These are phyloP conservation scores for Aspergillus calidoustus DNA, from an alignment of 2,329 filamentous ascomycete species.

Conservation along the genomic window DNA sequence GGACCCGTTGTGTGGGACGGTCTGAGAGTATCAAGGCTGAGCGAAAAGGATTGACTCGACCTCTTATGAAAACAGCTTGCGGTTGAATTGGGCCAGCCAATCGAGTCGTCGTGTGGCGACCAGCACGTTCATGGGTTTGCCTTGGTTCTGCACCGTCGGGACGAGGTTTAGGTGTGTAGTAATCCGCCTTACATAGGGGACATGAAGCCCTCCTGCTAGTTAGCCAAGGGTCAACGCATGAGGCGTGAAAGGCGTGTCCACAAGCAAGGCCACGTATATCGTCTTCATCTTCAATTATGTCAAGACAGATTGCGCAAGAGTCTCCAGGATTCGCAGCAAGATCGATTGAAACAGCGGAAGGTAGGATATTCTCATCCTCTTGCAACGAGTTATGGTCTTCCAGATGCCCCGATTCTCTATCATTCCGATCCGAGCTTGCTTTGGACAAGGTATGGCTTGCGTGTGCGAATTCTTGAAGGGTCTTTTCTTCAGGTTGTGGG, in stretches of 20 bases:
- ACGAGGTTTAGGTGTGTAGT: constrained; percentile 91
- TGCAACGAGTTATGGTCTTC: constrained; percentile 63
- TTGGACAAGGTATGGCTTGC: constrained; percentile 3
- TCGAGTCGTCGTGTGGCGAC: constrained; percentile 34
- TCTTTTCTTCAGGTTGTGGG: constrained; percentile 27
- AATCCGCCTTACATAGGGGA: constrained; percentile 96
- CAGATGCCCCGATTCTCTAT: constrained; percentile 29
- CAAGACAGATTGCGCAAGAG: constrained; percentile 94
- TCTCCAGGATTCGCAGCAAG: constrained; percentile 82
- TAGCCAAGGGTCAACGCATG: constrained; percentile 94
- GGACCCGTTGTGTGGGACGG: constrained; percentile 38
- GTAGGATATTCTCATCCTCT: constrained; percentile 75
- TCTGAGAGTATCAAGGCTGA: constrained; percentile 43
- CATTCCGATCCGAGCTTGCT: constrained; percentile 10
- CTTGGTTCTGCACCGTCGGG: constrained; percentile 54
- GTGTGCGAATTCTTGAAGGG: neutral
- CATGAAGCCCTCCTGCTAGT: constrained; percentile 94
- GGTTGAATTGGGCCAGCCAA: constrained; percentile 36
- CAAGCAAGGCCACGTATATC: constrained; percentile 93
- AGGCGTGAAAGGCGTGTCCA: constrained; percentile 97
- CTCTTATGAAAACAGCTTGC: constrained; percentile 41
- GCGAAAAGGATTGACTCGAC: constrained; percentile 37
- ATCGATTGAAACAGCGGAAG: constrained; percentile 80
- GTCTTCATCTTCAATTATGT: constrained; percentile 91
- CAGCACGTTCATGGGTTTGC: constrained; percentile 36